Conservation (phyloP, 2,329 filamentous ascomycete genomes). For the Leptographium flavum region DNA sequence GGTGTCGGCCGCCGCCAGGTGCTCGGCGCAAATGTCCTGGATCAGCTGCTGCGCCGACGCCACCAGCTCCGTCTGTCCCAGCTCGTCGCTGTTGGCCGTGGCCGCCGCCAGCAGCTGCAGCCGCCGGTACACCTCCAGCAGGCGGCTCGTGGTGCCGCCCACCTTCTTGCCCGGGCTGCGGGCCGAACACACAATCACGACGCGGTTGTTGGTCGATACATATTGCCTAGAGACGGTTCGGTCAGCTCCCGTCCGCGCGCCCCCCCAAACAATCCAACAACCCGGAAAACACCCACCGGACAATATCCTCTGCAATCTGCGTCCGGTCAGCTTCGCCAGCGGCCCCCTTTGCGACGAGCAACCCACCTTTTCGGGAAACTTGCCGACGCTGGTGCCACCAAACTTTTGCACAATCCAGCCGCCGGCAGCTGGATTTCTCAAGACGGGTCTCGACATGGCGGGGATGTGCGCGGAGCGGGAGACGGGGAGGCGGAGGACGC, state of each 20-base stretch:
- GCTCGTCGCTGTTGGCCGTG: slow-evolving; percentile 29
- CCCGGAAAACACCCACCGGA: slow-evolving; percentile 8
- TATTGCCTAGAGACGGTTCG: slow-evolving; percentile 5
- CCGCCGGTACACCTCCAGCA: slow-evolving; percentile 46
- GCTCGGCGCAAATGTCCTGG: slow-evolving; percentile 68
- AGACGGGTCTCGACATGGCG: slow-evolving; percentile 7
- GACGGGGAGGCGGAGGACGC: no score
- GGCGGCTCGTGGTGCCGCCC: slow-evolving; percentile 87
- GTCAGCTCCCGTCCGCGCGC: no score
- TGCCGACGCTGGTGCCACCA: slow-evolving; percentile 44
- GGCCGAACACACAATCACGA: slow-evolving; percentile 91
- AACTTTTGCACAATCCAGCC: slow-evolving; percentile 47
- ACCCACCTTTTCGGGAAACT: slow-evolving; percentile 36
- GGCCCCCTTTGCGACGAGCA: slow-evolving; percentile 8
- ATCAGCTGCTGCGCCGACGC: slow-evolving; percentile 61
- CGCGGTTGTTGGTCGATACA: slow-evolving; percentile 39
- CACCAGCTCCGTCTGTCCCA: slow-evolving; percentile 37
- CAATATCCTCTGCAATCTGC: slow-evolving; percentile 17
- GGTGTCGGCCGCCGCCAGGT: slow-evolving; percentile 55
- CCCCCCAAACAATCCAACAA: no score
- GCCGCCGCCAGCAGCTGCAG: slow-evolving; percentile 38
- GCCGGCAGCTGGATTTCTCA: slow-evolving; percentile 5
- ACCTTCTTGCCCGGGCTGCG: slow-evolving; percentile 88
- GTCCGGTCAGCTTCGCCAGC: slow-evolving; percentile 16
- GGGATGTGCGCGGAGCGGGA: no score